Percentiles rank a stretch among this genome's conserved stretches.
Conservation (phyloP, 306 rosid genomes). For the Bauhinia variegata region DNA sequence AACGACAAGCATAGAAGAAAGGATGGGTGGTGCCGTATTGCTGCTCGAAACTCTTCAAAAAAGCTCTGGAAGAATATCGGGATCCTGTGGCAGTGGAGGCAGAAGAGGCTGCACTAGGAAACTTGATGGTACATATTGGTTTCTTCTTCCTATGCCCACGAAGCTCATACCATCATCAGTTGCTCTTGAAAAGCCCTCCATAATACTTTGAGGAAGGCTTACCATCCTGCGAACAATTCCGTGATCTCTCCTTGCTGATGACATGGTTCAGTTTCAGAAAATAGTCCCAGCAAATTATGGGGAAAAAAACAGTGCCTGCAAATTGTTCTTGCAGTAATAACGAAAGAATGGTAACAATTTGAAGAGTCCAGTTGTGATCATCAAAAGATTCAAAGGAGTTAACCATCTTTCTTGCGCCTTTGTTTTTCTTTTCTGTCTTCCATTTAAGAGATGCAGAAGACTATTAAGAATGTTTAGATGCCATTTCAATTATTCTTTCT, state of each 20-base stretch:
- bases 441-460: slow-evolving; percentile 20
- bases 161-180: slow-evolving; percentile 47
- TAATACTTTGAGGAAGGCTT: slow-evolving; percentile 63
- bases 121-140: slow-evolving; percentile 37
- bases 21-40: slow-evolving; percentile 69
- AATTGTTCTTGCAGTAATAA: neutral
- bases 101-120: slow-evolving; percentile 38
- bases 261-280: slow-evolving; percentile 35
- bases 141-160: slow-evolving; percentile 53
- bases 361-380: slow-evolving; percentile 2
- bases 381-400: slow-evolving; percentile 23
- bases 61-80: slow-evolving; percentile 42
- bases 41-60: slow-evolving; percentile 56
- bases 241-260: slow-evolving; percentile 51
- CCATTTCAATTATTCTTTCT: slow-evolving; percentile 29
- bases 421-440: slow-evolving; percentile 19
- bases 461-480: slow-evolving; percentile 43
- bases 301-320: neutral
- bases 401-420: slow-evolving; percentile 2
- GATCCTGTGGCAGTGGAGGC: slow-evolving; percentile 28
- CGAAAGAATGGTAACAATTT: neutral
- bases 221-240: slow-evolving; percentile 62
- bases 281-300: neutral
- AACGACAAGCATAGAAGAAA: slow-evolving; percentile 64
- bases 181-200: slow-evolving; percentile 64